Percentiles rank a stretch among this genome's conserved stretches.
Evolutionary conservation across 2,329 filamentous ascomycete genomes (phyloP).

Genomic region (Trichoderma cornu-damae): DNA sequence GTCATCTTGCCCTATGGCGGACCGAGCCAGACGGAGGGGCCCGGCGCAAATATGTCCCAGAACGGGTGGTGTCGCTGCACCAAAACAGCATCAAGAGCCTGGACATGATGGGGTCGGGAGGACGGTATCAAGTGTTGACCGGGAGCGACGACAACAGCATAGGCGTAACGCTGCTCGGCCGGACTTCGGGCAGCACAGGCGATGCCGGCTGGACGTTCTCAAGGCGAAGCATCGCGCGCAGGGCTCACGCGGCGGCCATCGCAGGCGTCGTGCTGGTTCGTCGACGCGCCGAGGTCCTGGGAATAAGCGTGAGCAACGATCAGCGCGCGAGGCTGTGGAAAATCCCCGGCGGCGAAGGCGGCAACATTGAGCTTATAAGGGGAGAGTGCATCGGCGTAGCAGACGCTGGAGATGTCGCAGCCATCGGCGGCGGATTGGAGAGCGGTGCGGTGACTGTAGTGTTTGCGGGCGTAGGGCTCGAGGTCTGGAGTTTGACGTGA

Average conservation of each 20-base stretch:
- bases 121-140: slow-evolving; percentile 54
- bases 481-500: slow-evolving; percentile 36
- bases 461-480: slow-evolving; percentile 44
- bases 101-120: slow-evolving; percentile 36
- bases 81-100: slow-evolving; percentile 75
- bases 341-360: slow-evolving; percentile 26
- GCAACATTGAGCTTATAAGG: slow-evolving; percentile 38
- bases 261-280: slow-evolving; percentile 49
- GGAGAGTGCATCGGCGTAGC: slow-evolving; percentile 56
- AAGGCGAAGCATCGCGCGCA: slow-evolving; percentile 30
- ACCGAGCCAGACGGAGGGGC: slow-evolving; percentile 19
- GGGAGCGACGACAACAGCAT: slow-evolving; percentile 88
- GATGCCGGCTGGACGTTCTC: slow-evolving; percentile 24
- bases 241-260: slow-evolving; percentile 67
- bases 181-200: slow-evolving; percentile 19
- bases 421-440: slow-evolving; percentile 27
- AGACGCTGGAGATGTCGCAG: slow-evolving; percentile 51
- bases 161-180: slow-evolving; percentile 44
- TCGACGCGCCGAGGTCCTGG: slow-evolving; percentile 21
- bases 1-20: slow-evolving; percentile 49
- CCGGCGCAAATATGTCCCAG: slow-evolving; percentile 26
- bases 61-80: slow-evolving; percentile 52
- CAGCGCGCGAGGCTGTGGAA: slow-evolving; percentile 56
- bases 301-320: slow-evolving; percentile 54
- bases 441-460: slow-evolving; percentile 28